Conservation (phyloP, 2,329 filamentous ascomycete species). For the Curvularia sp. region DNA sequence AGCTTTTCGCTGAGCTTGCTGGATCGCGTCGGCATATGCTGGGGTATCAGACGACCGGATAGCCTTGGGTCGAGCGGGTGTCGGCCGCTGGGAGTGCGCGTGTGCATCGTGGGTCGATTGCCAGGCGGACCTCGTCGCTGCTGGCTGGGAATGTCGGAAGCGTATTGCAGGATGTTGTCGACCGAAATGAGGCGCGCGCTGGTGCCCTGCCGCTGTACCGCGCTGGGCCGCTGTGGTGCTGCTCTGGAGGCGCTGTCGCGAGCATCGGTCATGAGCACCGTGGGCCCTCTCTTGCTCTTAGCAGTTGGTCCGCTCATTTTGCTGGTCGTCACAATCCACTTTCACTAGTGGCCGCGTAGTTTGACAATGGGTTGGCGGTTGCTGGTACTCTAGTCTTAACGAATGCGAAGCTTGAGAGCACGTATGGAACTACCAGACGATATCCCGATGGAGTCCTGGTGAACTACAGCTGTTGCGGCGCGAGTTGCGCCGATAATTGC, state of each 20-base stretch:
- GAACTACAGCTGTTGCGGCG: constrained; percentile 9
- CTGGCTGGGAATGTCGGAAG: constrained; percentile 92
- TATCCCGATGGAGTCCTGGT: not conserved
- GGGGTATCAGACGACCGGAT: constrained; percentile 62
- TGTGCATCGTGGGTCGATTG: constrained; percentile 56
- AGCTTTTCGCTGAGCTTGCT: constrained; percentile 96
- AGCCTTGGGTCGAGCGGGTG: constrained; percentile 63
- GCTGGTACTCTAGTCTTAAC: not conserved
- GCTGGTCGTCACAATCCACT: constrained; percentile 18
- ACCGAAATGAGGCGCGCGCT: constrained; percentile 75
- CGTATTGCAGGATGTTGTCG: constrained; percentile 93
- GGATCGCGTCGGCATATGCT: constrained; percentile 79
- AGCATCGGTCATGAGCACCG: constrained; percentile 61
- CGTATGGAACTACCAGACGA: not conserved
- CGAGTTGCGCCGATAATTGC: constrained; percentile 6
- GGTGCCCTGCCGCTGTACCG: constrained; percentile 45
- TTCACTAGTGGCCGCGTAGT: constrained; percentile 14
- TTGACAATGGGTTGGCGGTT: constrained; percentile 2
- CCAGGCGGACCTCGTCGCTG: constrained; percentile 78
- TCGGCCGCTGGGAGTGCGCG: constrained; percentile 57
- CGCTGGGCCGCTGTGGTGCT: constrained; percentile 28
- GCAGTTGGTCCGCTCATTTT: constrained; percentile 45
- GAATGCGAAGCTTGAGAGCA: not conserved
- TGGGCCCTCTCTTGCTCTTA: constrained; percentile 50
- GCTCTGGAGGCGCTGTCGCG: constrained; percentile 54